Base-by-base conservation (phyloP, 805 yeast species). In the Millerozyma acaciae region DNA sequence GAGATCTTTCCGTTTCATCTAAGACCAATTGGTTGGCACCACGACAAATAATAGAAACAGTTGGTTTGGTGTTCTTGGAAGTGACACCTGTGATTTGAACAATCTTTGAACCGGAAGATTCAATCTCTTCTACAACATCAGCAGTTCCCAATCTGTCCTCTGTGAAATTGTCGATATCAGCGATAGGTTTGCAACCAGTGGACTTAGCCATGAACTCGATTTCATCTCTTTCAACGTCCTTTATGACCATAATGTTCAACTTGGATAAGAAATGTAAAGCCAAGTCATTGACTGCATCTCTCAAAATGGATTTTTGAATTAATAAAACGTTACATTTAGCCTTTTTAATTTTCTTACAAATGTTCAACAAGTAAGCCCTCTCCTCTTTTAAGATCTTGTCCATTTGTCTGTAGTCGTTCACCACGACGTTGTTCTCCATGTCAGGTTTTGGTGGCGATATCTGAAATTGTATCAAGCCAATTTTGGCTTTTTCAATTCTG, bases 331-430 rank as follows among this genome's bases (percentile, higher is more conserved):
- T 89, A 70, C 98, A 93, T 64, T 89, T 93, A 45, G 97, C 83
- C 73, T 93, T 93, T 57, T 94, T 93, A 65, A 93, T 87, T 57
- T 86, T 87, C 64, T 93, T 93, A 70, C 96, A 89, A 57, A 93
- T 84, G 60, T 90, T 90, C 56, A 93, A 75, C 53, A 93, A 68
- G 57, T 93, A 93, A 18, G 96, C 93, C 58, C 99, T 81, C 71
- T 93, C 98, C 65, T 93, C 99, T 57, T 94, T 93, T 56, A 93
- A 72, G 48, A 93, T 93, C 68, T 90, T 93, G 64, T 93, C 99
- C 99, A 93, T 93, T 65, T 93, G 98, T 63, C 98, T 78, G 69
- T 93, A 93, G 62, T 93, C 99, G 55, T 85, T 93, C 35, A 93
- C 97, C 37, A 93, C 95, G 31, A 93, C 90, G 56, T 89, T 90